These are phyloP conservation scores for Paraleonurus japonicus DNA, from an alignment of 257 asterid genomes.

Conservation along the genomic window DNA sequence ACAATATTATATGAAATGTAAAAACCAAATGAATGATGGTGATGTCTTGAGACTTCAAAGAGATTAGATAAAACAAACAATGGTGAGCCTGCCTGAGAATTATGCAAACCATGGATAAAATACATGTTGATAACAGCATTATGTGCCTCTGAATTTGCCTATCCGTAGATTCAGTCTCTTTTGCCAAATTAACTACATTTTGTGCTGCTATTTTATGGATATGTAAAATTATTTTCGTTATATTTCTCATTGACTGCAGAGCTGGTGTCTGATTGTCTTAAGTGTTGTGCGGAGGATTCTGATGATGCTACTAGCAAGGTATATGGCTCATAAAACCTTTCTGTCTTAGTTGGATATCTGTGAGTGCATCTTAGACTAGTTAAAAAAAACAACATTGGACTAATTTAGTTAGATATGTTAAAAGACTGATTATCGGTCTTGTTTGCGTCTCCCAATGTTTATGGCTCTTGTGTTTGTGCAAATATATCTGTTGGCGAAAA, in stretches of 20 bases:
- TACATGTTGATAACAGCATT: conserved; percentile 8
- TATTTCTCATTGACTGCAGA: conserved; percentile 42
- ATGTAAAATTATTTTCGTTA: neutral
- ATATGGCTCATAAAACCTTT: neutral
- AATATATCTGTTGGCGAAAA: neutral
- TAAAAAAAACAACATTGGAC: neutral
- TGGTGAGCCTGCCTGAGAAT: neutral
- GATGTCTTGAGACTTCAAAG: neutral
- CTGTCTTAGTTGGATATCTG: neutral
- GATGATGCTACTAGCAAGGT: conserved; percentile 95
- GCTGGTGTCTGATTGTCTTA: conserved; percentile 78
- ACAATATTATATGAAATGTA: neutral
- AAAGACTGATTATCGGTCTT: neutral
- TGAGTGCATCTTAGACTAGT: no score
- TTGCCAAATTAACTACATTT: neutral
- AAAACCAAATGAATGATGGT: neutral
- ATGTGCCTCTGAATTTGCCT: neutral
- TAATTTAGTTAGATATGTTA: neutral
- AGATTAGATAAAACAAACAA: neutral
- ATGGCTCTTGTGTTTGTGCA: neutral
- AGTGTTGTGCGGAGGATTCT: conserved; percentile 93
- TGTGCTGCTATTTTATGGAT: neutral
- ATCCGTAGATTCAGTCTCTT: neutral
- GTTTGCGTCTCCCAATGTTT: no score
- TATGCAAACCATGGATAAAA: neutral